Evolutionary conservation across 495 filamentous ascomycete species (phyloP), one percentile per base, ranked within the genome.

Genomic region (Corynascus novoguineensis): DNA sequence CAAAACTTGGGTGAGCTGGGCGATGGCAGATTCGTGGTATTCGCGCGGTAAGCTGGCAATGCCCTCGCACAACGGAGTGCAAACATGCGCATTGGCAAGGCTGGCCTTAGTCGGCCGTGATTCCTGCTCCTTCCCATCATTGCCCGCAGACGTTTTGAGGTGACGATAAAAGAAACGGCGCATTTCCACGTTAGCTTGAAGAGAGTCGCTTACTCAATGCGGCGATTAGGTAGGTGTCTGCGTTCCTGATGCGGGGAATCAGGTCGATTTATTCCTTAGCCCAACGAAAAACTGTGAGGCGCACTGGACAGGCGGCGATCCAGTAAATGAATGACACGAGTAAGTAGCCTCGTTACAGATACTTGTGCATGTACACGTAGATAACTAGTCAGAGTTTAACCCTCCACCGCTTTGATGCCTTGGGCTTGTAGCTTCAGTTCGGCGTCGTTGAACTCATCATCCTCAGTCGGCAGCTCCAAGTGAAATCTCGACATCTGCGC

Each of bases 371-470:
- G n/a, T n/a, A n/a, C n/a, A n/a, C n/a, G n/a, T n/a, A n/a, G n/a
- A n/a, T n/a, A n/a, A n/a, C n/a, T n/a, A n/a, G n/a, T n/a, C 9
- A 2, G 22, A 25, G 4, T 5, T 49, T 55, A 73, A 0, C 70
- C 70, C 61, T 73, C 71, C 3, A 68, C 66, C 11, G 54, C 58
- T 7, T 57, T 53, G 42, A 75, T 71, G 5, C 63, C 70, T 25
- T 66, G 48, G 9, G 55, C 58, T 24, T 75, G 66, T 19, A 74
- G 35, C 48, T 71, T 71, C 17, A 78, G 65, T 40, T 68, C 67
- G 29, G 68, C 70, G 35, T 63, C 59, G 25, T 70, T 63, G 50
- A 77, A 78, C 51, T 75, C 73, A 3, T 71, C 67, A 54, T 70
- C 71, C 29, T 68, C 68, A 4, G 50, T 61, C 9, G 76, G 75